Evolutionary conservation across 73 alveolate genomes (phyloP), one percentile per base, ranked within the genome.

Genomic region (Blepharisma stoltei): DNA sequence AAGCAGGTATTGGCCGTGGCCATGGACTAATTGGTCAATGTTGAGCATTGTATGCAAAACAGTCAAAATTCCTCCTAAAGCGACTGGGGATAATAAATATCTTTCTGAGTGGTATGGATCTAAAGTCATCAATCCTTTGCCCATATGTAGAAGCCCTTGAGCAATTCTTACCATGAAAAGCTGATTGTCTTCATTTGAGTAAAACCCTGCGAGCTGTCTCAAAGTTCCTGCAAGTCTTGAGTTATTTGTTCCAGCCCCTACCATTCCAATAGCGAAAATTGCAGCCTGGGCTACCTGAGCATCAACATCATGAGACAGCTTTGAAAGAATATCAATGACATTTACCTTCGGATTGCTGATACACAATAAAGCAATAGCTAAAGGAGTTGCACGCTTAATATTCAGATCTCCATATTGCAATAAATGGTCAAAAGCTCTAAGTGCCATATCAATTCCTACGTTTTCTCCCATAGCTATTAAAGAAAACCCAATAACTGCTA

Each of bases 401-500:
- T 85, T 87, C 21, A 92, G 84, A 77, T 93, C 98, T n/a, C 99
- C 98, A 79, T 94, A 95, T 83, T 95, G 97, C 21, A 95, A 88
- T 54, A 95, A 87, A 76, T 94, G 97, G 76, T 94, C 94, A 90
- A 95, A 87, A 6, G 98, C 81, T 80, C 98, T 83, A 53, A 91
- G 55, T 20, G 92, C 78, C 99, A 95, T 95, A 71, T 95, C 99
- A 6, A 6, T 41, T 6, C 98, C 99, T 52, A 94, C 86, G 75
- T 95, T 97, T 79, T 95, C 99, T 3, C 99, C 99, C 37, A 94
- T 85, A 7, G 99, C 97, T 45, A 95, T 94, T 69, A 95, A 80
- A 11, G 97, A 89, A 20, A 95, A 75, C 23, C 97, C 97, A 49
- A 95, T 71, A 46, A 95, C 98, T 7, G 98, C 98, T 7, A 93